Evolutionary conservation across 305 asterid genomes (phyloP), one percentile per base, ranked within the genome.

Genomic region (Salvia sclarea): DNA sequence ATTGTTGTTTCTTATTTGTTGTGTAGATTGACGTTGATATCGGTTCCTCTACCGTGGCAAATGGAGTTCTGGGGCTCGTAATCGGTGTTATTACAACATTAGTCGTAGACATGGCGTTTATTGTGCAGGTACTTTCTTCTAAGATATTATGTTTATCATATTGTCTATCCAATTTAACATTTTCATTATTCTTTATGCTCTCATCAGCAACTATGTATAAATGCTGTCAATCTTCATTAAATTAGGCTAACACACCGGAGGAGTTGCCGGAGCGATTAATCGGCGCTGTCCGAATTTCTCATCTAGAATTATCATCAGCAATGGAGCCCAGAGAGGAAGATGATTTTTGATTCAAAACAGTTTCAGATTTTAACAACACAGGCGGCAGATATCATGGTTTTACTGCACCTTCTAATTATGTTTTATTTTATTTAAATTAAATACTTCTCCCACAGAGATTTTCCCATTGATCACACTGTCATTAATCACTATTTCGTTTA

Each of bases 81-180:
- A 70, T 86, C 61, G 98, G 98, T 13, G 95, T 89, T 50, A 81
- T 93, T 53, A 91, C 97, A 35, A 17, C 96, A 18, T 89, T 91
- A 37, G 98, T 91, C 3, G 95, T 95, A 25, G 99, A 95, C 79
- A 88, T 95, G 98, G 98, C 99, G 38, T 95, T 95, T 77, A 89
- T 91, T 60, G 84, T 95, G 69, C 99, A 91, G 96, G 99, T 94
- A 76, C 49, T 18, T 28, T 17, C 52, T 16, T 58, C 43, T 73
- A 1, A 38, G 54, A 38, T 56, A 3, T 28, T 28, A n/a, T n/a
- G n/a, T n/a, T n/a, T n/a, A n/a, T 31, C 10, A 8, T 58, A 14
- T 54, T 24, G 25, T 41, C 12, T 33, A 35, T 52, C 14, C 16
- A 4, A 11, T 13, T 48, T 41, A 8, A 1, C 3, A 10, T 61